Percentiles rank a stretch among this genome's conserved stretches.
These are phyloP conservation scores for Garcia nutans DNA, from an alignment of 345 rosid species.

Conservation along the genomic window DNA sequence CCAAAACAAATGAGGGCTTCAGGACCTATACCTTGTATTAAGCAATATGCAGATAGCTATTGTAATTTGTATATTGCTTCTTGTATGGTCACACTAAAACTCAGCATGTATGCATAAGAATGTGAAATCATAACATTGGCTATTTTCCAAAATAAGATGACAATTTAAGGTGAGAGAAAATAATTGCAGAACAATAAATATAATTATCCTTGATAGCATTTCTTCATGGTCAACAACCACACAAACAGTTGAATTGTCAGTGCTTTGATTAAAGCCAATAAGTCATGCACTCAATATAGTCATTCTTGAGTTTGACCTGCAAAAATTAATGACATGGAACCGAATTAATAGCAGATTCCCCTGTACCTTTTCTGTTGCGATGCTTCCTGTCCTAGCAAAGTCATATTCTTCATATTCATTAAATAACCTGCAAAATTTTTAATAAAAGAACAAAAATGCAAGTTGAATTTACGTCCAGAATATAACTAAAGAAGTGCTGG, in stretches of 20 bases:
- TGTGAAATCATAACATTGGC: not conserved
- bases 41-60: not conserved
- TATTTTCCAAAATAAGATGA: too few species aligned
- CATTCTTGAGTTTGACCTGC: not conserved
- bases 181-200: not conserved
- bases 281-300: not conserved
- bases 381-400: constrained; percentile 85
- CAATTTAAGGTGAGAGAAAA: too few species aligned
- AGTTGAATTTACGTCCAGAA: not conserved
- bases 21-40: not conserved
- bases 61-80: not conserved
- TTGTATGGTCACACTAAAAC: constrained; percentile 1
- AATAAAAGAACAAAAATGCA: not conserved
- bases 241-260: not conserved
- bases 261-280: not conserved
- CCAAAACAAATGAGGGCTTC: not conserved
- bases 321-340: not conserved
- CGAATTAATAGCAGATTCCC: not conserved
- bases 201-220: not conserved
- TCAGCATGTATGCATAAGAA: not conserved
- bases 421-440: constrained; percentile 55
- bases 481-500: not conserved
- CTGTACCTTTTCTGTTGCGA: constrained; percentile 66
- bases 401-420: constrained; percentile 73
- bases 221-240: not conserved